A percentile compares a stretch with the other conserved stretches of the same genome.
Conservation (phyloP, 768 basidiomycete species). For the Lactarius sp. region DNA sequence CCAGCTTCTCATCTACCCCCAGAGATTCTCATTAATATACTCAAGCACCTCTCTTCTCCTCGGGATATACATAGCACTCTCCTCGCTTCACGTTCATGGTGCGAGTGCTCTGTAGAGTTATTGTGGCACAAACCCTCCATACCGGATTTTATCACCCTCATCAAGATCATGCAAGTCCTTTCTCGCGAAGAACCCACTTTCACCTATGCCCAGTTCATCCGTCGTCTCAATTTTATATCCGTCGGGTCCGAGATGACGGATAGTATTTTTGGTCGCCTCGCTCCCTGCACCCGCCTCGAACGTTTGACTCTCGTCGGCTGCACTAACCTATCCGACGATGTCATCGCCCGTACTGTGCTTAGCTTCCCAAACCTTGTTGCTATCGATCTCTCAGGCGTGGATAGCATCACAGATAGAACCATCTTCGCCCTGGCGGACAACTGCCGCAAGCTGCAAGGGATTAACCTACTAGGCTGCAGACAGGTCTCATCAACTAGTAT, state of each 20-base stretch:
- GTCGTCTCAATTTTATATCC: slow-evolving; percentile 83
- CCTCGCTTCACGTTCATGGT: slow-evolving; percentile 88
- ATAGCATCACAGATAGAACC: slow-evolving; percentile 62
- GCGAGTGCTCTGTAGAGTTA: slow-evolving; percentile 91
- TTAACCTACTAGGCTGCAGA: slow-evolving; percentile 84
- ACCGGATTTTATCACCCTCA: slow-evolving; percentile 59
- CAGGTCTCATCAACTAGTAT: slow-evolving; percentile 75
- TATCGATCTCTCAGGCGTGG: slow-evolving; percentile 76
- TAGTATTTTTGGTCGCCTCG: slow-evolving; percentile 64
- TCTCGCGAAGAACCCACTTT: slow-evolving; percentile 65
- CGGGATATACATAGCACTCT: slow-evolving; percentile 71
- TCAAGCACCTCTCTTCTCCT: slow-evolving; percentile 73
- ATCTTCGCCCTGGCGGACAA: slow-evolving; percentile 64
- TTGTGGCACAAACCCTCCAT: slow-evolving; percentile 91
- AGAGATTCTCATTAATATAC: slow-evolving; percentile 89
- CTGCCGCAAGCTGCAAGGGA: slow-evolving; percentile 79
- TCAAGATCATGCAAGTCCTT: slow-evolving; percentile 74
- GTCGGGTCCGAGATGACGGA: slow-evolving; percentile 68
- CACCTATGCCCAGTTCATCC: slow-evolving; percentile 81
- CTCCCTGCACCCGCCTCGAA: slow-evolving; percentile 75
- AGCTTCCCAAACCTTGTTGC: slow-evolving; percentile 75
- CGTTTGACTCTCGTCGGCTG: slow-evolving; percentile 86
- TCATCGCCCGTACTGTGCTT: slow-evolving; percentile 60
- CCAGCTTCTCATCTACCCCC: slow-evolving; percentile 72
- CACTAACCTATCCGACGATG: slow-evolving; percentile 55